Evolutionary conservation across 1,139 yeast species (phyloP), one percentile per base, ranked within the genome.

Genomic region (Saccharomyces hybrid): DNA sequence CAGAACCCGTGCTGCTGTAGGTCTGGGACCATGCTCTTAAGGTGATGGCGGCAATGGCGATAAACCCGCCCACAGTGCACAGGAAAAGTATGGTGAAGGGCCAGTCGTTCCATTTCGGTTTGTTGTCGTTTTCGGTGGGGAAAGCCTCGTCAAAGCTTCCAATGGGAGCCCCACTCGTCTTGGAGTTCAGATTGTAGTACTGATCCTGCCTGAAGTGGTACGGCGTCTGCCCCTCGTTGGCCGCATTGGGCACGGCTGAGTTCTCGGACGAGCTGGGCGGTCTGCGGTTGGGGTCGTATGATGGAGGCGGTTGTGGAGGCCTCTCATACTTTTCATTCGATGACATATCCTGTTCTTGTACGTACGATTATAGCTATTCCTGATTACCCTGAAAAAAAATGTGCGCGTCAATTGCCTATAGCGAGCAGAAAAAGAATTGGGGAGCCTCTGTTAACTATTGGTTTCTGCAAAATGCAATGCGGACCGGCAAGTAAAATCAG

Each of bases 61-160:
- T 69, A 66, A 88, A 88, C 0, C 93, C 96, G 25, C 75, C 80
- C 5, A 85, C 75, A 9, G 84, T 82, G 5, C 78, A 73, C 14
- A 82, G 63, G 63, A 88, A 86, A 59, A 89, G 74, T 1, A 86
- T 62, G 0, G 87, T 77, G 62, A 86, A 86, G 0, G 87, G 85
- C 80, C 84, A 76, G 68, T 90, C 97, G 63, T 88, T 85, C 71
- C 77, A 81, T 59, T 73, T 78, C 8, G 88, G 88, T 64, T 82
- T 85, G 47, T 78, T 78, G 38, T 84, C 78, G 6, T 57, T 55
- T 41, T 64, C 68, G 1, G 61, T 58, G 5, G 71, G 70, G 34
- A 68, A 69, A 2, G 61, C 64, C 28, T 65, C 70, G 61, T 82
- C 81, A 72, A 86, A 88, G 8, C 86, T 78, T 31, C 83, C 87